Evolutionary conservation across 345 rosid species (phyloP), one percentile per base, ranked within the genome.

Genomic region (Raphanus raphanistrum): DNA sequence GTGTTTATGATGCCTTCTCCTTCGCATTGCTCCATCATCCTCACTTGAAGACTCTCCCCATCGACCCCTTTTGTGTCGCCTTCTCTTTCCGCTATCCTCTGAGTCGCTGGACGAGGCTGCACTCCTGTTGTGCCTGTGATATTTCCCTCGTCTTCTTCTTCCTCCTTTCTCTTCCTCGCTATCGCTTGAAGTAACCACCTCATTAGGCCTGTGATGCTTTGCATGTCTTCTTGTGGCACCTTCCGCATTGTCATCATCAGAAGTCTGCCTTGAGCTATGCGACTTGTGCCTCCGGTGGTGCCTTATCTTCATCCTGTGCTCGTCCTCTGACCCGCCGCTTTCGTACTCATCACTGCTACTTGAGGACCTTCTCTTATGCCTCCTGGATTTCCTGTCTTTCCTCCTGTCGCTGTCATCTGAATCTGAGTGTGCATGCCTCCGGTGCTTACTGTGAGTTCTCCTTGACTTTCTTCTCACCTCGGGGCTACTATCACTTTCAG

Each of bases 391-490:
- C 82, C 75, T 92, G 45, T 87, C 92, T 80, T 73, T 85, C 82
- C 68, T 84, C 80, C 29, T 85, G 16, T 83, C 96, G 79, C 73
- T 66, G 71, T 87, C 90, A 79, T 84, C 86, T 9, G 86, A 86
- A 80, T 80, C 88, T 66, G 76, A 57, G 80, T 79, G 89, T 26
- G 57, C 31, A 75, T 80, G 82, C 85, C 83, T 90, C 65, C 84
- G 84, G 78, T 87, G 91, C 81, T 85, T 90, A 81, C 78, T 79
- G 82, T 80, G 91, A 48, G 82, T 15, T 77, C 85, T 83, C 83
- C 85, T 84, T 4, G 69, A 75, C 88, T 86, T 91, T 73, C 84
- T 86, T 75, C 71, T 85, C 60, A 65, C 87, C 79, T 79, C 86
- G 29, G 83, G 76, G 68, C 83, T 64, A 8, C 78, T 79, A 77